phyloP scores from a whole-genome alignment of 345 rosid genomes.

The Viola odorata region DNA sequence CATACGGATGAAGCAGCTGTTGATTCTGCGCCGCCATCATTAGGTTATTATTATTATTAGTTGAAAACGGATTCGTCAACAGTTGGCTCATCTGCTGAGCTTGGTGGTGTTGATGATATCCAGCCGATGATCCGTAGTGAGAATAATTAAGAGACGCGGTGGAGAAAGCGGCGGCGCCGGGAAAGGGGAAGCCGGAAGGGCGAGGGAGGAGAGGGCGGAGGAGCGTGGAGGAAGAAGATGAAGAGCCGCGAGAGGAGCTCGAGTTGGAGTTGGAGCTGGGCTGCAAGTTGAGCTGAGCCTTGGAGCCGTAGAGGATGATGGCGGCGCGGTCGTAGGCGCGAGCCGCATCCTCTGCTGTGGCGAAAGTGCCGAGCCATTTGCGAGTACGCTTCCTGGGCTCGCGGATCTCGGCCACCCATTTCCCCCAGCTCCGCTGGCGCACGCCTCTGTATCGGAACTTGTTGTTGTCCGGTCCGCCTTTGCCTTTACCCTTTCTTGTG shows the following conservation, averaged over 20 bases:
- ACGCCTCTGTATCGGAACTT: slow-evolving; percentile 67
- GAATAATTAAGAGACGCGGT: slow-evolving; percentile 5
- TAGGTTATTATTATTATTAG: slow-evolving; percentile 21
- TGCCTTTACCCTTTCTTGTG: slow-evolving; percentile 44
- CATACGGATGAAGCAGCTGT: slow-evolving; percentile 13
- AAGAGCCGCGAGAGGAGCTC: slow-evolving; percentile 28
- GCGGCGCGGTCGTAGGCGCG: slow-evolving; percentile 90
- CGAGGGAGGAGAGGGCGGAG: slow-evolving; percentile 94
- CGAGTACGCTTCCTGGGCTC: slow-evolving; percentile 75
- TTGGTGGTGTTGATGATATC: slow-evolving; percentile 12
- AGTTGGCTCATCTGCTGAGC: slow-evolving; percentile 13
- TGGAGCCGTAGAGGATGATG: slow-evolving; percentile 59
- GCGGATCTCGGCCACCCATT: slow-evolving; percentile 79
- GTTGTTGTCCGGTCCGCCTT: slow-evolving; percentile 63
- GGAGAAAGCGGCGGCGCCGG: slow-evolving; percentile 6
- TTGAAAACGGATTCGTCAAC: slow-evolving; percentile 15
- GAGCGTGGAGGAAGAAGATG: slow-evolving; percentile 45
- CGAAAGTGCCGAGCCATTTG: slow-evolving; percentile 82
- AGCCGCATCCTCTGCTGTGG: slow-evolving; percentile 86
- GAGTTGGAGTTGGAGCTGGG: slow-evolving; percentile 16
- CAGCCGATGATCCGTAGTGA: slow-evolving; percentile 12
- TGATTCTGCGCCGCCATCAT: slow-evolving; percentile 18
- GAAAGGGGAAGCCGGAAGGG: slow-evolving; percentile 38
- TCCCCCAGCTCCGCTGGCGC: slow-evolving; percentile 68
- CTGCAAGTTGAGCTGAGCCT: slow-evolving; percentile 61